A percentile compares a stretch with the other conserved stretches of the same genome.
Conservation (phyloP, 2,329 filamentous ascomycete species). For the Scytalidium lignicola region DNA sequence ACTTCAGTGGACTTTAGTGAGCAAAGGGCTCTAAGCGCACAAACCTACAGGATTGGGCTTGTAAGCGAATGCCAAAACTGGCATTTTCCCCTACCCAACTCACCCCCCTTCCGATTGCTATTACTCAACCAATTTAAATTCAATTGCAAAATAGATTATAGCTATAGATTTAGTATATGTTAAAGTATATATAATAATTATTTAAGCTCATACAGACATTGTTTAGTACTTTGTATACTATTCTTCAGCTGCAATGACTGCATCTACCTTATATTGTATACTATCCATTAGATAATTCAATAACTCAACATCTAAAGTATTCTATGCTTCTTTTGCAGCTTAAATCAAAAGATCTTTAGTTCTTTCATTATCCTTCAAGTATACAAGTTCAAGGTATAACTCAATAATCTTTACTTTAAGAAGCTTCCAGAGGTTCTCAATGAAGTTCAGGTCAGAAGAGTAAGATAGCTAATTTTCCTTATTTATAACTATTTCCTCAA, state of each 20-base stretch:
- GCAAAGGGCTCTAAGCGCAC: too few species aligned
- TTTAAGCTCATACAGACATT: neutral
- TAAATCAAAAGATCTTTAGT: constrained; percentile 4
- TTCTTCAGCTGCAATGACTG: constrained; percentile 9
- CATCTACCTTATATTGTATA: constrained; percentile 6
- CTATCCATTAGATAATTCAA: constrained; percentile 8
- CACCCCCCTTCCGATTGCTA: neutral
- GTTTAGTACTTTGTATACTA: constrained; percentile 13
- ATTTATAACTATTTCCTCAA: constrained; percentile 5
- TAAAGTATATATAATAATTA: neutral
- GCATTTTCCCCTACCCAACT: neutral
- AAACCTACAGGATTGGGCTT: too few species aligned
- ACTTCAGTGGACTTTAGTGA: too few species aligned
- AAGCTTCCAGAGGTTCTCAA: constrained; percentile 7
- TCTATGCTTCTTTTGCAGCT: constrained; percentile 4
- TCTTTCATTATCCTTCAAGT: neutral
- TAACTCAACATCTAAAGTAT: constrained; percentile 5
- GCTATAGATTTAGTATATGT: neutral
- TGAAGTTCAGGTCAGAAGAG: constrained; percentile 10
- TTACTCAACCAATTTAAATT: neutral
- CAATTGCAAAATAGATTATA: neutral
- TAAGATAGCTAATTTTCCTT: neutral
- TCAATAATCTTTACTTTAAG: constrained; percentile 9
- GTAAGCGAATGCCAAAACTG: neutral
- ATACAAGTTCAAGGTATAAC: constrained; percentile 6